These are phyloP conservation scores for Abortiporus biennis DNA, from an alignment of 1,284 basidiomycete genomes.

Conservation along the genomic window DNA sequence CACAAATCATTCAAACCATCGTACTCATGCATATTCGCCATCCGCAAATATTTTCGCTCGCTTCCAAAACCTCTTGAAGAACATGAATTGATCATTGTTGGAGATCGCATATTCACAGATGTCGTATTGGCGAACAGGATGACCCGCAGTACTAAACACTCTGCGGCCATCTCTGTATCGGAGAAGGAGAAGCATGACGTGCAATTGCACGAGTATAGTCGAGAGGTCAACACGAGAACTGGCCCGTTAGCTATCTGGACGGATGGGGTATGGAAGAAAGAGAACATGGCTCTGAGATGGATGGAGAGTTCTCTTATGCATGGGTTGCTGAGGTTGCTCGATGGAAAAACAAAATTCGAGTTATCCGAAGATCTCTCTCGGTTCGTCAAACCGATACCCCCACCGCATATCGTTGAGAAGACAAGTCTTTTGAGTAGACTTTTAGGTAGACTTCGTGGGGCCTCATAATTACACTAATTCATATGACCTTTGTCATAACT, in stretches of 20 bases:
- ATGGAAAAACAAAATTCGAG: too few relatives aligned
- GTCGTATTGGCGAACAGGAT: slow-evolving; percentile 82
- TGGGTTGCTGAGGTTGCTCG: slow-evolving; percentile 36
- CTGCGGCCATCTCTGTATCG: slow-evolving; percentile 4
- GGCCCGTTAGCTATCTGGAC: slow-evolving; percentile 67
- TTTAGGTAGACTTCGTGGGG: not conserved
- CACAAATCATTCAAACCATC: slow-evolving; percentile 77
- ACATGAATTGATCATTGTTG: slow-evolving; percentile 73
- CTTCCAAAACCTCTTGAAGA: slow-evolving; percentile 45
- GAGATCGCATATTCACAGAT: slow-evolving; percentile 91
- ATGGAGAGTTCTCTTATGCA: slow-evolving; percentile 46
- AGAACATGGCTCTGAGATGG: slow-evolving; percentile 54
- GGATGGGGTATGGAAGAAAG: slow-evolving; percentile 59
- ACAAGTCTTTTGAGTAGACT: not conserved
- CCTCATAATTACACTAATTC: too few relatives aligned
- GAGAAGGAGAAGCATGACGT: slow-evolving; percentile 8
- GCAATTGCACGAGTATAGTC: not conserved
- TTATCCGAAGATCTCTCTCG: too few relatives aligned
- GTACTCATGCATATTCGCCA: slow-evolving; percentile 63
- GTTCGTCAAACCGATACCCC: not conserved
- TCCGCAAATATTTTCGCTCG: slow-evolving; percentile 61
- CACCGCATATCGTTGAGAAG: not conserved
- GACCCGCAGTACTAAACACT: slow-evolving; percentile 18
- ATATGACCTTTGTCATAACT: too few relatives aligned
- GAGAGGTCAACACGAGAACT: too few relatives aligned